Base-by-base conservation (phyloP, 495 filamentous ascomycete genomes). In the Amniculicola lignicola region DNA sequence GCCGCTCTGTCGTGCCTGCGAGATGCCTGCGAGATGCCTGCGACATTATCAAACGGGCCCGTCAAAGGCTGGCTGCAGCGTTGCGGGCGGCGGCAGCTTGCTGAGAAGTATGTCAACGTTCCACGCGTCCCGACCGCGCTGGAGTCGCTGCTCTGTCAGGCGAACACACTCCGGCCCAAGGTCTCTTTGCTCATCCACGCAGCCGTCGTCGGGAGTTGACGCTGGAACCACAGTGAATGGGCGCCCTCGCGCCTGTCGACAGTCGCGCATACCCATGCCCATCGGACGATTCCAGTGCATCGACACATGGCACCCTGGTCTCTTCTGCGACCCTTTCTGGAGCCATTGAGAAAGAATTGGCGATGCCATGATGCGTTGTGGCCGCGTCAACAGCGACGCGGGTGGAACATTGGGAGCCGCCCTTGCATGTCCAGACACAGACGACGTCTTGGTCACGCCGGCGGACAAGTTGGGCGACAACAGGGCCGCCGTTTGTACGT, bases 301-400 rank as follows among this genome's bases (percentile, higher is more conserved):
- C 51, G 41, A 51, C 57, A 60, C 57, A 61, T 61, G 57, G 57
- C 57, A 61, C 50, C 57, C 57, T 27, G 39, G 57, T 27, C 40
- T 31, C 50, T 51, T 23, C 42, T 49, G 56, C 48, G 48, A 42
- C 44, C 40, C 2, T 19, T 28, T 53, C 41, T 56, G 15, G 12
- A 36, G 38, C 37, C 50, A 12, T 48, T 19, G 25, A 40, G 4
- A 3, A 27, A 21, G 52, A 10, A 29, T 24, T 6, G 25, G 3
- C 22, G 41, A 14, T 28, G 11, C 18, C 19, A 29, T 25, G 24
- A 11, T 16, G 43, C 33, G 52, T 41, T 23, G 35, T 47, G 47
- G 27, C 37, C 19, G 24, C 51, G 36, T 48, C 52, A 36, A 57
- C 19, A 48, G 42, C 27, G 38, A 48, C 42, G 47, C 51, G 56